Base-by-base conservation (phyloP, 2,329 filamentous ascomycete genomes). In the Sporothrix dimorphospora region DNA sequence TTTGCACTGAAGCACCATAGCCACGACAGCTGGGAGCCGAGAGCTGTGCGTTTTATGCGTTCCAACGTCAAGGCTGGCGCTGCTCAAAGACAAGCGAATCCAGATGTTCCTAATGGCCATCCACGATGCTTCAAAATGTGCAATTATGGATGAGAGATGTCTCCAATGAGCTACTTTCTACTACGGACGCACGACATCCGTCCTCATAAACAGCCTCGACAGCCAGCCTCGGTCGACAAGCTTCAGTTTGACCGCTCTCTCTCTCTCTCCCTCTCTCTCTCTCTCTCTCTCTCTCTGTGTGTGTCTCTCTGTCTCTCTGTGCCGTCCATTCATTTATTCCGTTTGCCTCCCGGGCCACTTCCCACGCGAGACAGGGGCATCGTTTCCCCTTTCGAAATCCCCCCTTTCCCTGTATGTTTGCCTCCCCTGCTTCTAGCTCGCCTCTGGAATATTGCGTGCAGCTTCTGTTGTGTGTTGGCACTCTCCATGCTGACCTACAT, bases 31-130 rank as follows among this genome's bases (percentile, higher is more conserved):
- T 66, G 40, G n/a, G 27, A 51, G 16, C 45, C n/a, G 40, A 11
- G 27, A 51, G 16, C 45, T 21, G 63, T 66, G 63, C 59, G 42
- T 66, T 49, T 49, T 34, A 47, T 66, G 63, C 63, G 63, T 68
- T 53, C 47, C 47, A 27, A 8, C 14, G 2, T 27, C 21, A 45
- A 63, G 5, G 38, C n/a, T n/a, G n/a, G n/a, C n/a, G n/a, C 19
- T 19, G 19, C 47, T n/a, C n/a, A n/a, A 49, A 8, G 19, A 9
- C 47, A 47, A 1, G 42, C 14, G 12, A 14, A 16, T 42, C 57
- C 57, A 42, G 34, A 61, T 24, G 14, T 9, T 21, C 34, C 9
- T 40, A 9, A 21, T n/a, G 2, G n/a, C 11, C 11, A 4, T 14
- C 7, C 57, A 61, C n/a, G 57, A 61, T 14, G 14, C 30, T 34